phyloP scores from a whole-genome alignment of 768 basidiomycete genomes.

The Paxillus involutus region DNA sequence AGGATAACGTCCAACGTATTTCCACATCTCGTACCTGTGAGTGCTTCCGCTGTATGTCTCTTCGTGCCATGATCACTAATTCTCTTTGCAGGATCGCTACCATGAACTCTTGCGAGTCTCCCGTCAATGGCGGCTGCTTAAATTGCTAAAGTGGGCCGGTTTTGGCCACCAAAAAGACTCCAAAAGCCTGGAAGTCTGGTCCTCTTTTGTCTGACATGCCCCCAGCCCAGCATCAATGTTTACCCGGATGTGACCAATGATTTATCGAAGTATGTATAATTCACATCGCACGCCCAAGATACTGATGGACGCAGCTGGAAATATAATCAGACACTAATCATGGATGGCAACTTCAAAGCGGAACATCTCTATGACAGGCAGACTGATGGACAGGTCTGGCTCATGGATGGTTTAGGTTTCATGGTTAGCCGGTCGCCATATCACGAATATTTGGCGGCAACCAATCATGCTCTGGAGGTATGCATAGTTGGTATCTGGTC shows the following conservation, averaged over 20 bases:
- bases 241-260: neutral
- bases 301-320: neutral
- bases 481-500: no score
- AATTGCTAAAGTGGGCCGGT: conserved; percentile 17
- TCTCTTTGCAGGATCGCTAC: conserved; percentile 12
- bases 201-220: neutral
- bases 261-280: neutral
- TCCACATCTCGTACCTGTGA: neutral
- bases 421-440: neutral
- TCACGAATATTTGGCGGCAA: neutral
- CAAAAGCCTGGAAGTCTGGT: neutral
- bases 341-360: conserved; percentile 1
- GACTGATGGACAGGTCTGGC: neutral
- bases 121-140: conserved; percentile 14
- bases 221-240: neutral
- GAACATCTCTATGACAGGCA: neutral
- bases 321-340: neutral
- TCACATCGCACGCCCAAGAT: neutral
- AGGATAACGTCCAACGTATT: neutral
- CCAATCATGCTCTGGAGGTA: no score
- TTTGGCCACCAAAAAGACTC: neutral
- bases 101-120: conserved; percentile 13
- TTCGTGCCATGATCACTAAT: neutral
- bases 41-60: neutral
- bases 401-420: neutral